Conservation (phyloP, 2,329 filamentous ascomycete species). For the Curvularia sp. region DNA sequence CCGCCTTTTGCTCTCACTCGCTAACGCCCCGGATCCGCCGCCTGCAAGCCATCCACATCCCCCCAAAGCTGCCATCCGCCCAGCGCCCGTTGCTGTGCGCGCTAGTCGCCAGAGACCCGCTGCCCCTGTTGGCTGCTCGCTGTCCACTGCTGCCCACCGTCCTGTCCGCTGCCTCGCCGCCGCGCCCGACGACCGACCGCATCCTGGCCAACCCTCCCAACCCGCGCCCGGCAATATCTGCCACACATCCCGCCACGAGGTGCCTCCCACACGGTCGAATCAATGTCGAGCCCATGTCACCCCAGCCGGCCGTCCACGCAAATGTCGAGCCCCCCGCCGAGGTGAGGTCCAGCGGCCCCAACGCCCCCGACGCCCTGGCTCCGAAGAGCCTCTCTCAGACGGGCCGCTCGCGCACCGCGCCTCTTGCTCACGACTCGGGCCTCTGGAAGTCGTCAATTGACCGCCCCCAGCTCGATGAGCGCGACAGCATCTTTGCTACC, state of each 20-base stretch:
- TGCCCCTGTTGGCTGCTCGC: constrained; percentile 25
- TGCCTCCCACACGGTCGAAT: constrained; percentile 43
- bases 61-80: constrained; percentile 10
- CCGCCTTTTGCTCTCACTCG: constrained; percentile 32
- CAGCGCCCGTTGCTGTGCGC: constrained; percentile 26
- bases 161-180: constrained; percentile 30
- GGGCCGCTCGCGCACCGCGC: constrained; percentile 50
- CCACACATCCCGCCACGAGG: constrained; percentile 45
- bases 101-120: constrained; percentile 17
- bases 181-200: constrained; percentile 29
- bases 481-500: constrained; percentile 69
- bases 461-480: constrained; percentile 64
- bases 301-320: constrained; percentile 47
- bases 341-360: constrained; percentile 47
- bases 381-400: constrained; percentile 47
- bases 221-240: constrained; percentile 41
- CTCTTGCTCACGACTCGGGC: constrained; percentile 39
- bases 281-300: constrained; percentile 55
- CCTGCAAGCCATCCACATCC: constrained; percentile 18
- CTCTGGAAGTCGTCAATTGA: constrained; percentile 50
- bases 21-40: constrained; percentile 21
- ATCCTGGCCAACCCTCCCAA: constrained; percentile 29
- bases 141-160: no score
- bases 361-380: constrained; percentile 28
- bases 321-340: constrained; percentile 51